A percentile compares a stretch with the other conserved stretches of the same genome.
Evolutionary conservation across 257 asterid genomes (phyloP).

Genomic region (Gentiana straminea): DNA sequence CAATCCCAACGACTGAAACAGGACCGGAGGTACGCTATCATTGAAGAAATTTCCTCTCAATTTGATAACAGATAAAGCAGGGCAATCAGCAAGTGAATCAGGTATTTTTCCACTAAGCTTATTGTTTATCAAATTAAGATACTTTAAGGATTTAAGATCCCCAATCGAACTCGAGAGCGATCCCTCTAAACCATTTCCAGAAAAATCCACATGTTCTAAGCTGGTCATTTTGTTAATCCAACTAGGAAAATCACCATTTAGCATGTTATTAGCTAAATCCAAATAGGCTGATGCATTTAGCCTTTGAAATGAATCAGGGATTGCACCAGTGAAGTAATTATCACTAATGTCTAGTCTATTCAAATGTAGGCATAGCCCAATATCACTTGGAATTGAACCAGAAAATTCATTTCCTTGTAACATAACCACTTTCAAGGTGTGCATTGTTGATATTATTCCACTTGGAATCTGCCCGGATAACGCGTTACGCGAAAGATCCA

Average conservation of each 20-base stretch:
- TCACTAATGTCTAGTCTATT: slow-evolving; percentile 37
- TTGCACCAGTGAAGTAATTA: slow-evolving; percentile 37
- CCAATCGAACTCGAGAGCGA: slow-evolving; percentile 47
- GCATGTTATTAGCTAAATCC: slow-evolving; percentile 35
- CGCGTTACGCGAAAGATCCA: slow-evolving; percentile 63
- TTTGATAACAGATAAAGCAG: slow-evolving; percentile 35
- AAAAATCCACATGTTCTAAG: slow-evolving; percentile 43
- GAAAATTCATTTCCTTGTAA: slow-evolving; percentile 52
- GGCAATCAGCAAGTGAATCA: slow-evolving; percentile 26
- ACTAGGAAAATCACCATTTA: slow-evolving; percentile 62
- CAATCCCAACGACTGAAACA: slow-evolving; percentile 55
- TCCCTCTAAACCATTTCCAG: slow-evolving; percentile 50
- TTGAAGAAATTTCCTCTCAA: slow-evolving; percentile 46
- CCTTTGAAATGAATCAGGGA: slow-evolving; percentile 48
- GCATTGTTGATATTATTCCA: slow-evolving; percentile 41
- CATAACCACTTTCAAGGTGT: slow-evolving; percentile 52
- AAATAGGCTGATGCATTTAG: slow-evolving; percentile 30
- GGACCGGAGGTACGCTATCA: slow-evolving; percentile 45
- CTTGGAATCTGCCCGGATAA: slow-evolving; percentile 46
- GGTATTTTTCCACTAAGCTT: slow-evolving; percentile 50
- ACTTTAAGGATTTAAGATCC: slow-evolving; percentile 33
- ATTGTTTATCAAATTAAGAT: slow-evolving; percentile 34
- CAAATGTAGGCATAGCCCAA: slow-evolving; percentile 69
- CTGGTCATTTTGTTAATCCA: slow-evolving; percentile 46
- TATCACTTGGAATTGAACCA: slow-evolving; percentile 53